These are phyloP conservation scores for Phaeophleospora eucalypticola DNA, from an alignment of 2,329 filamentous ascomycete genomes.

Conservation along the genomic window DNA sequence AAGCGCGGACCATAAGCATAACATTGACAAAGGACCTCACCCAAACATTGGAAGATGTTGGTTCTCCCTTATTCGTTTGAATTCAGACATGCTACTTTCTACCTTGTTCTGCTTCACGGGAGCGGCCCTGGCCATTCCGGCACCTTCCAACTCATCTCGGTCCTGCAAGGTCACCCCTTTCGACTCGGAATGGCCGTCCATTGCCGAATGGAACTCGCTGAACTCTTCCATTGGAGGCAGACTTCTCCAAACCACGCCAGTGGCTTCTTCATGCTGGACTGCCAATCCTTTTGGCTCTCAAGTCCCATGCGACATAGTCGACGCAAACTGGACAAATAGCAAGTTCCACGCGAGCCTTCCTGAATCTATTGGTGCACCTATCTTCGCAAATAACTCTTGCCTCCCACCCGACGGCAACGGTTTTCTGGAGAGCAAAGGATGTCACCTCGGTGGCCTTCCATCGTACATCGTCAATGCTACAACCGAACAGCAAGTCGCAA, in stretches of 20 bases:
- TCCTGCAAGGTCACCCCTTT: conserved; percentile 18
- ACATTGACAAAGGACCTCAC: too few species aligned
- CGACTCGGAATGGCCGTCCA: conserved; percentile 10
- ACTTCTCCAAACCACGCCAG: conserved; percentile 26
- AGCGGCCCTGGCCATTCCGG: not conserved
- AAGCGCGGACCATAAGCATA: too few species aligned
- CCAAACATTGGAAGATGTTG: too few species aligned
- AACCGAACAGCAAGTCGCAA: conserved; percentile 24
- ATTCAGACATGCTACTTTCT: not conserved
- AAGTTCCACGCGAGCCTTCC: conserved; percentile 32
- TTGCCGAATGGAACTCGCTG: conserved; percentile 9
- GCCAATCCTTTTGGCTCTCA: conserved; percentile 28
- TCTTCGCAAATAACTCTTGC: conserved; percentile 35
- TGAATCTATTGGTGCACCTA: conserved; percentile 30
- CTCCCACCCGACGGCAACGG: conserved; percentile 27
- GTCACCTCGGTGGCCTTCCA: conserved; percentile 30
- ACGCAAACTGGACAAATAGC: conserved; percentile 29
- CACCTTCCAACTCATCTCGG: not conserved
- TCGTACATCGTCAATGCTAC: conserved; percentile 35
- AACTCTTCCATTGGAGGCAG: conserved; percentile 14
- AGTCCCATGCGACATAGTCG: conserved; percentile 24
- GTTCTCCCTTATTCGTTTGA: too few species aligned
- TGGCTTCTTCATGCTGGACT: conserved; percentile 33
- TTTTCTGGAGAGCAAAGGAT: conserved; percentile 26
- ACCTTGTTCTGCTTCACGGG: not conserved